Evolutionary conservation across 257 asterid species (phyloP), one percentile per base, ranked within the genome.

Genomic region (Lycium barbarum): DNA sequence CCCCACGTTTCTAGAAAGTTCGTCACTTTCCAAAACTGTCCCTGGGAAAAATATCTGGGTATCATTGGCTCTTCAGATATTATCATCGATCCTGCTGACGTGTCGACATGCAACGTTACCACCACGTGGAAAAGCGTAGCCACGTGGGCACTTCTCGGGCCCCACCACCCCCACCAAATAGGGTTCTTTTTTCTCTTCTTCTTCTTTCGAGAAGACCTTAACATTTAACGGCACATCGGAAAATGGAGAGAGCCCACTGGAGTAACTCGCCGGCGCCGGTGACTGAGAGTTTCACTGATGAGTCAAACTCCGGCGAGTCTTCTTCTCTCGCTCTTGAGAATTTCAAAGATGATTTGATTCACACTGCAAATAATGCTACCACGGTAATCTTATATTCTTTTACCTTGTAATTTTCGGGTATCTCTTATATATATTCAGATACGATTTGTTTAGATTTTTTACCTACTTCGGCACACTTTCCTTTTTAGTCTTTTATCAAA

Each of bases 111-210:
- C 22, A 81, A 66, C 76, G 51, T 53, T 58, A 76, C 20, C 70
- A 85, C 93, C 93, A 93, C 94, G 92, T 89, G 94, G 90, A 88
- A 93, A 94, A 93, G 95, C 91, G 93, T 86, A 22, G 86, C 91
- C 90, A 84, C 86, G 92, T 92, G 93, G 92, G 89, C 81, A 90
- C 83, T 68, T 26, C 9, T 59, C 65, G 80, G 87, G 84, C 65
- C 53, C 86, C 81, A n/a, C 20, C 53, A 3, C 55, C 84, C 84
- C 17, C 11, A 47, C 1, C 81, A 72, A 63, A 84, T 6, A 22
- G 40, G 71, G 71, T 14, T 78, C 5, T 33, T 82, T 74, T 26
- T 65, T 53, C 71, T 72, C 86, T 38, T 82, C 81, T 66, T 55
- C 80, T 71, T 62, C 14, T 61, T 70, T 76, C n/a, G 33, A 26